Evolutionary conservation across 2,329 filamentous ascomycete genomes (phyloP).

Genomic region (Aspergillus eucalypticola): DNA sequence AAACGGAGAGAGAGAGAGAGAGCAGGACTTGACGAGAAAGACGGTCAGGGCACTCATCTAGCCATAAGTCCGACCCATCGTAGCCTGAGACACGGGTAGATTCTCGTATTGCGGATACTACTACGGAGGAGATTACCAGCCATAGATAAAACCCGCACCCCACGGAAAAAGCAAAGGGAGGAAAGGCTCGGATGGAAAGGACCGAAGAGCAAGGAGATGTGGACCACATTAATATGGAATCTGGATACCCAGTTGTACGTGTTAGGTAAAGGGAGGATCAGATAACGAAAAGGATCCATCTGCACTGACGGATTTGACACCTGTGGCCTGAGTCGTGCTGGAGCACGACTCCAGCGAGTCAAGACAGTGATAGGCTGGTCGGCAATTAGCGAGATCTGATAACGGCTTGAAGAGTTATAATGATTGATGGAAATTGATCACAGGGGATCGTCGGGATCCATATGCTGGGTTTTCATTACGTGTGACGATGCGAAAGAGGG

Average conservation of each 20-base stretch:
- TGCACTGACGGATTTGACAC: constrained; percentile 4
- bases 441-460: not conserved
- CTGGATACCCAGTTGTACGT: not conserved
- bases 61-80: not conserved
- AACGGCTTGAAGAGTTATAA: not conserved
- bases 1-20: no score
- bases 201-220: not conserved
- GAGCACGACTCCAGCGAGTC: constrained; percentile 19
- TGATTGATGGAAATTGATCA: constrained; percentile 12
- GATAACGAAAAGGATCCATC: constrained; percentile 21
- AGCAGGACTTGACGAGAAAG: not conserved
- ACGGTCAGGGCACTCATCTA: not conserved
- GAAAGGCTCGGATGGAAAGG: not conserved
- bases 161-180: not conserved
- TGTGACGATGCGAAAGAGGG: constrained; percentile 9
- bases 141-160: not conserved
- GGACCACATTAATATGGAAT: not conserved
- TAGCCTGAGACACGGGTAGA: not conserved
- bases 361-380: not conserved
- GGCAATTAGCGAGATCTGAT: constrained; percentile 13
- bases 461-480: constrained; percentile 15
- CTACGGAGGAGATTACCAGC: not conserved
- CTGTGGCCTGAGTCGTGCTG: constrained; percentile 7
- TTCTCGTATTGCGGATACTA: not conserved
- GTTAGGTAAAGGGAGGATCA: constrained; percentile 23